Base-by-base conservation (phyloP, 371 early-diverging fungal genomes). In the Dichotomocladium elegans region DNA sequence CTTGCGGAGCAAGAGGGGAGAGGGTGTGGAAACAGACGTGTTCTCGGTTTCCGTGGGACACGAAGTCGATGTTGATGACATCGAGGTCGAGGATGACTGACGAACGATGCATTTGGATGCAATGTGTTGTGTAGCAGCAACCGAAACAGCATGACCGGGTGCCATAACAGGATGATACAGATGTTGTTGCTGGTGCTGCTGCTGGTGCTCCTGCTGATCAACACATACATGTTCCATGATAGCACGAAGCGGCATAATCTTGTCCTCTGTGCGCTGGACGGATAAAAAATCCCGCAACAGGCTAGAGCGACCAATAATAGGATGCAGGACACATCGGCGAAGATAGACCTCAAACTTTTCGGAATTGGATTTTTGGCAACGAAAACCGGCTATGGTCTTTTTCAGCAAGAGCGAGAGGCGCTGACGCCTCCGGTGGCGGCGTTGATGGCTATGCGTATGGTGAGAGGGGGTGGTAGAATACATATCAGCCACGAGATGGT, bases 261-360 rank as follows among this genome's bases (percentile, higher is more conserved):
- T 33, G 24, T 58, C 64, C 31, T 58, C 58, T 1, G 45, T 49
- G 3, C 64, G 47, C 51, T 66, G 66, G 5, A 59, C 57, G 4
- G 66, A 52, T 6, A 66, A 41, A 30, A 66, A 66, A 22, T 66
- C 66, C 15, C 61, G 55, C 27, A 66, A 55, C 4, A 66, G 41
- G 15, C 58, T 61, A 14, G 66, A 66, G 21, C 47, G 47, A n/a
- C 66, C 40, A 22, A 66, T 33, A 6, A 34, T 47, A 19, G 61
- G 61, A 34, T 61, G 53, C 5, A 53, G 45, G 4, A 47, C 57
- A 45, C 66, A 66, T 40, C 51, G 49, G 17, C 55, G 55, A 41
- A 66, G 25, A 50, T 66, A 66, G 15, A n/a, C 24, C 46, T 66
- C 61, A 17, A 66, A 43, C 49, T 66, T 66, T 43, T 50, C 55